Percentiles rank a stretch among this genome's conserved stretches.
Evolutionary conservation across 306 rosid genomes (phyloP).

Genomic region (Trichosanthes truncata): DNA sequence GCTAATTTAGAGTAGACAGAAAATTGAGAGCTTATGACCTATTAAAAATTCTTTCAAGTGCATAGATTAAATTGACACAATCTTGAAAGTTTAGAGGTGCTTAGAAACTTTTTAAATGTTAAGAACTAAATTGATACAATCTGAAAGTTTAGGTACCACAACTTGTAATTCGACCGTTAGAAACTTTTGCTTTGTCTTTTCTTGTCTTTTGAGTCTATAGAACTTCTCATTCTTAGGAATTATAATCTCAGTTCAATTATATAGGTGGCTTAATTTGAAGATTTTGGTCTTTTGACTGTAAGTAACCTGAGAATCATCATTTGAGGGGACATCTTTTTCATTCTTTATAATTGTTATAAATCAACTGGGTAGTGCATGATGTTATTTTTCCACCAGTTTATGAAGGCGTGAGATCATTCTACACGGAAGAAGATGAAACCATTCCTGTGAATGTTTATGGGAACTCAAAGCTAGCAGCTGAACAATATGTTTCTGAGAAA

Average conservation of each 20-base stretch:
- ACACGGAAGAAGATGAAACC: slow-evolving; percentile 67
- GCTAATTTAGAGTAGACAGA: not conserved
- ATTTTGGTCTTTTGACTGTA: not conserved
- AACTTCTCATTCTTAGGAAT: not conserved
- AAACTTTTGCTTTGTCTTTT: not conserved
- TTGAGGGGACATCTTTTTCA: not conserved
- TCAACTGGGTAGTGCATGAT: slow-evolving; percentile 11
- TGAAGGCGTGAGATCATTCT: slow-evolving; percentile 82
- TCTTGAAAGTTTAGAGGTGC: not conserved
- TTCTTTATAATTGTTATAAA: not conserved
- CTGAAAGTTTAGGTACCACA: not conserved
- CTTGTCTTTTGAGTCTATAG: not conserved
- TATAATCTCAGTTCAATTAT: not conserved
- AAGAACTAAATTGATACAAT: not conserved
- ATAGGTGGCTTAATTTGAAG: not conserved
- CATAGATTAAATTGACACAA: not conserved
- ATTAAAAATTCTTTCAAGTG: not conserved
- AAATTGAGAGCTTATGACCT: not conserved
- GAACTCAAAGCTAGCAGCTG: slow-evolving; percentile 74
- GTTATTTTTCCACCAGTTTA: slow-evolving; percentile 46
- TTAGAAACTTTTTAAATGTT: too few species aligned
- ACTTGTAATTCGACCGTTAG: not conserved
- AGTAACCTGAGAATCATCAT: not conserved
- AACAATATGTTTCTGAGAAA: slow-evolving; percentile 53
- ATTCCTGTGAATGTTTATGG: slow-evolving; percentile 78